phyloP scores from a whole-genome alignment of 2,329 filamentous ascomycete genomes.

The Westerdykella sp. region DNA sequence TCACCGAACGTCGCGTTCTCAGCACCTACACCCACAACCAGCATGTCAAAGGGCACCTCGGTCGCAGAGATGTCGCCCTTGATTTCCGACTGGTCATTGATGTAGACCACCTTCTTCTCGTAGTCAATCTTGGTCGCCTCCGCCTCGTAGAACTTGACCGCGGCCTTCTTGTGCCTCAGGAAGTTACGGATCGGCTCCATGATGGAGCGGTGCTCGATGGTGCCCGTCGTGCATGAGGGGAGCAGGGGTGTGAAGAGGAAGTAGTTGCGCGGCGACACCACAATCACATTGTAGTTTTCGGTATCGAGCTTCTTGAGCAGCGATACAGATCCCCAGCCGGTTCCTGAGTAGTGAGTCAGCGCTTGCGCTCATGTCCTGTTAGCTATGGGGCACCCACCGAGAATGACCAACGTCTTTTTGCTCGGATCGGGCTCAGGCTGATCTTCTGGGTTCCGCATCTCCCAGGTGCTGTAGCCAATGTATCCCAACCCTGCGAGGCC shows the following conservation, averaged over 20 bases:
- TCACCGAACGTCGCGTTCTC: conserved; percentile 95
- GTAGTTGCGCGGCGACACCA: conserved; percentile 98
- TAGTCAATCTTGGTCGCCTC: conserved; percentile 94
- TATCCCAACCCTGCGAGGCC: conserved; percentile 63
- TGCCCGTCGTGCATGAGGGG: conserved; percentile 93
- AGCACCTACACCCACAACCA: conserved; percentile 92
- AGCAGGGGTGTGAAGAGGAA: conserved; percentile 98
- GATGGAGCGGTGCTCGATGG: conserved; percentile 97
- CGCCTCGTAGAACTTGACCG: conserved; percentile 96
- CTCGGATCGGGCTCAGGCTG: conserved; percentile 72
- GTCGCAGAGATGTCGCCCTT: conserved; percentile 76
- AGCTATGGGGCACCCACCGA: conserved; percentile 58
- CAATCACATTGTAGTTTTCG: conserved; percentile 97
- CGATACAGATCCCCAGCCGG: conserved; percentile 93
- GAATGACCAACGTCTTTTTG: conserved; percentile 95
- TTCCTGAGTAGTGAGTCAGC: conserved; percentile 53
- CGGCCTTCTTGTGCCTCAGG: conserved; percentile 85
- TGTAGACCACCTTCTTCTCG: conserved; percentile 78
- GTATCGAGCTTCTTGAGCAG: conserved; percentile 98
- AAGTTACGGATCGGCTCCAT: conserved; percentile 99
- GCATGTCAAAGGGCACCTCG: conserved; percentile 95
- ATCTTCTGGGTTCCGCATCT: conserved; percentile 71
- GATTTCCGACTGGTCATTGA: conserved; percentile 88
- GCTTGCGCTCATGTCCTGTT: conserved; percentile 1
- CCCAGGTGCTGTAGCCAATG: conserved; percentile 74